These are phyloP conservation scores for Thalia dealbata DNA, from an alignment of 176 grass and related monocot genomes.

Conservation along the genomic window DNA sequence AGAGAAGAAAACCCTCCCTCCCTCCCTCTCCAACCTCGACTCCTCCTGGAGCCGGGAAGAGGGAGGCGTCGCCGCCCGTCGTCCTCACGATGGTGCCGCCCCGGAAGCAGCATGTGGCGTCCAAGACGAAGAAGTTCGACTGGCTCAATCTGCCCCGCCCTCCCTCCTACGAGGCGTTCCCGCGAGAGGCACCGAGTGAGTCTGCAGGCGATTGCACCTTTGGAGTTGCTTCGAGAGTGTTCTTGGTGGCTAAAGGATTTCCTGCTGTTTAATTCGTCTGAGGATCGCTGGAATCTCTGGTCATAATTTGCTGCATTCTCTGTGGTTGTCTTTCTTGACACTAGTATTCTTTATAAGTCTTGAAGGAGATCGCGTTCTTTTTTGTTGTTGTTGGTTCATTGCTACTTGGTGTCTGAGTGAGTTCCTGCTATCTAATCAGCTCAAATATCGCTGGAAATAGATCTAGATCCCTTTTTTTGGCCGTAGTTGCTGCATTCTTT, in stretches of 20 bases:
- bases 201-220: background rate
- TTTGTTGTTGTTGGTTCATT: too few species aligned
- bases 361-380: too few species aligned
- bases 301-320: background rate
- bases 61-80: background rate
- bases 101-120: constrained; percentile 13
- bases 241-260: too few species aligned
- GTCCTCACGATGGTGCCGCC: background rate
- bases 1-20: background rate
- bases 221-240: too few species aligned
- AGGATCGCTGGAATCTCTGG: background rate
- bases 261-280: background rate
- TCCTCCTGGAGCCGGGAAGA: too few species aligned
- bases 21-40: background rate
- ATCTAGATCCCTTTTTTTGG: too few species aligned
- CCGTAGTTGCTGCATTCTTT: too few species aligned
- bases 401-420: too few species aligned
- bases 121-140: constrained; percentile 43
- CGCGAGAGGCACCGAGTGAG: constrained; percentile 59
- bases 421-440: too few species aligned
- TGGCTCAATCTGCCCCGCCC: constrained; percentile 69
- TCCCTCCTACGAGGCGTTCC: constrained; percentile 45
- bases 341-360: too few species aligned
- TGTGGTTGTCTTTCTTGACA: background rate
- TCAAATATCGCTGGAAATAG: too few species aligned